These are phyloP conservation scores for Entomortierella parvispora DNA, from an alignment of 192 early-diverging fungal species.

Conservation along the genomic window DNA sequence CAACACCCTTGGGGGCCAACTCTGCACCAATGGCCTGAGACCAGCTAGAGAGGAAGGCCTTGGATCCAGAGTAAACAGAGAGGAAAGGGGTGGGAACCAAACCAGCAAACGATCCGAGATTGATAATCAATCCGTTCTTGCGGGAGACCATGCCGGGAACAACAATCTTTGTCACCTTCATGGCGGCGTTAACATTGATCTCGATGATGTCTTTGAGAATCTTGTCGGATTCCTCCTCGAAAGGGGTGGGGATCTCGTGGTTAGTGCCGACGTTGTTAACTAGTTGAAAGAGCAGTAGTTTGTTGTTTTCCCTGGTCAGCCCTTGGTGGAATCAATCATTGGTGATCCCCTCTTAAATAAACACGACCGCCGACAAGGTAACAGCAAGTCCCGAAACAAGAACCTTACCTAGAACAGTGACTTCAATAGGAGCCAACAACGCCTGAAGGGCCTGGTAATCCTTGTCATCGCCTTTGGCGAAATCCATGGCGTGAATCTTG, in stretches of 20 bases:
- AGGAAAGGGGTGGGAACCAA: slow-evolving; percentile 85
- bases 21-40: slow-evolving; percentile 91
- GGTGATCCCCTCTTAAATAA: no score
- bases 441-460: slow-evolving; percentile 75
- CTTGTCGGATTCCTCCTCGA: slow-evolving; percentile 77
- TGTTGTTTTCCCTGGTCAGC: not conserved
- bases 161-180: slow-evolving; percentile 84
- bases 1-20: slow-evolving; percentile 70
- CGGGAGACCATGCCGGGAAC: slow-evolving; percentile 83
- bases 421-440: slow-evolving; percentile 64
- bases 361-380: not conserved
- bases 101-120: slow-evolving; percentile 92
- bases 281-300: slow-evolving; percentile 28
- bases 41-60: slow-evolving; percentile 92
- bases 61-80: slow-evolving; percentile 92
- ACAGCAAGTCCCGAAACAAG: not conserved
- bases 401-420: slow-evolving; percentile 65
- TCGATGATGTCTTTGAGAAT: slow-evolving; percentile 79
- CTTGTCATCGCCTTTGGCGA: slow-evolving; percentile 65
- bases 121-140: slow-evolving; percentile 87
- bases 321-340: not conserved
- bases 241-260: slow-evolving; percentile 90
- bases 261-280: slow-evolving; percentile 96
- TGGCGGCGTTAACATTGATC: slow-evolving; percentile 86
- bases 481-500: slow-evolving; percentile 82